Evolutionary conservation across 139 green algal species (phyloP).

Genomic region (Coelastrella sp.): DNA sequence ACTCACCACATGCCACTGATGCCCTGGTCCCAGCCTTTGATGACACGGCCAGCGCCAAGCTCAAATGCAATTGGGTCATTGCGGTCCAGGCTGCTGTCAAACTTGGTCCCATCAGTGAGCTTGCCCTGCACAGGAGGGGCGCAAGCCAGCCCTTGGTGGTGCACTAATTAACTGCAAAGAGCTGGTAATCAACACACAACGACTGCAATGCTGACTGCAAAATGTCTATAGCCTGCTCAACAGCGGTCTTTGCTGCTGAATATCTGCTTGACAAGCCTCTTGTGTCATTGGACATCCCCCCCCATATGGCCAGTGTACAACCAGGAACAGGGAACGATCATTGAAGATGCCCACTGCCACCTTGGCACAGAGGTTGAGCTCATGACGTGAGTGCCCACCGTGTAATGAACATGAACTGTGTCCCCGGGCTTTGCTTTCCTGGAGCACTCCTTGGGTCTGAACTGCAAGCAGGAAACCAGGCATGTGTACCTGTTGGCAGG

Average conservation of each 20-base stretch:
- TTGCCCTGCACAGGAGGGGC: conserved; percentile 22
- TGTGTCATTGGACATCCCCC: no score
- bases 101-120: conserved; percentile 63
- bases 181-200: neutral
- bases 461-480: conserved; percentile 30
- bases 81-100: conserved; percentile 56
- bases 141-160: conserved; percentile 5
- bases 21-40: conserved; percentile 50
- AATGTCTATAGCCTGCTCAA: no score
- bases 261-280: no score
- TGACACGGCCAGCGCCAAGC: conserved; percentile 48
- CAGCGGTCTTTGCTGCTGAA: no score
- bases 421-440: conserved; percentile 51
- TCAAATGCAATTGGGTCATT: conserved; percentile 50
- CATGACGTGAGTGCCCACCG: conserved; percentile 19
- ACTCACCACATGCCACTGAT: conserved; percentile 47
- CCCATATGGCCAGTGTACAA: no score
- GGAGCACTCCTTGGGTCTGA: conserved; percentile 46
- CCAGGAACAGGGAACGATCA: no score
- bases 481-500: neutral
- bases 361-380: no score
- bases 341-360: no score
- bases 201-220: neutral
- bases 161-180: neutral
- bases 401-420: conserved; percentile 56